These are phyloP conservation scores for Fusarium citri DNA, from an alignment of 2,329 filamentous ascomycete genomes.

Conservation along the genomic window DNA sequence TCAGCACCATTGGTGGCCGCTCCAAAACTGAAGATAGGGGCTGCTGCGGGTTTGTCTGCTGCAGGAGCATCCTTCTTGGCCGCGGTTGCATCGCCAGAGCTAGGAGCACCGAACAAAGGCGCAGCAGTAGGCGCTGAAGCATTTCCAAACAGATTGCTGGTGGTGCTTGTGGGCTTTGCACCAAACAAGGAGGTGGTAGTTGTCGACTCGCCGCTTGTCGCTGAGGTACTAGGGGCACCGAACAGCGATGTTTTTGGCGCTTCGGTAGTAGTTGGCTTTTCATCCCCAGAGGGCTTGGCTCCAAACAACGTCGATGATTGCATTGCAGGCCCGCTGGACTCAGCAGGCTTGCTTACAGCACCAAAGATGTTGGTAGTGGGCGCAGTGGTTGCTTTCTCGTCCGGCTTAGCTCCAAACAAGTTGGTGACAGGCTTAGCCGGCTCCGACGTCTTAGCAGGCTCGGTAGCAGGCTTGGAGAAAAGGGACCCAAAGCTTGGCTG, in stretches of 20 bases:
- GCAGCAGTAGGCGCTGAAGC: conserved; percentile 40
- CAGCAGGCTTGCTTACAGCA: conserved; percentile 48
- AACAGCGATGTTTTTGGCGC: conserved; percentile 49
- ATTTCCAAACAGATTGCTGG: conserved; percentile 50
- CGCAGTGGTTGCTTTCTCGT: conserved; percentile 45
- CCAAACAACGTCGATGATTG: conserved; percentile 53
- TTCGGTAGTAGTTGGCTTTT: conserved; percentile 42
- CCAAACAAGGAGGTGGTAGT: conserved; percentile 41
- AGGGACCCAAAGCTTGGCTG: conserved; percentile 49
- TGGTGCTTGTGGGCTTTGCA: conserved; percentile 41
- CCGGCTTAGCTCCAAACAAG: conserved; percentile 54
- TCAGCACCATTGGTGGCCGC: conserved; percentile 38
- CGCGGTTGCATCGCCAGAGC: conserved; percentile 26
- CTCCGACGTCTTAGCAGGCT: conserved; percentile 46
- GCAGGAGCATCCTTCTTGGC: conserved; percentile 41
- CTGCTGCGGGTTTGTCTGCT: conserved; percentile 39
- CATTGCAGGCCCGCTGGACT: conserved; percentile 44
- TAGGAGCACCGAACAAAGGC: conserved; percentile 48
- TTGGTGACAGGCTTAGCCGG: conserved; percentile 45
- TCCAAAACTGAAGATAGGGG: conserved; percentile 53
- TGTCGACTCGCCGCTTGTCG: conserved; percentile 29
- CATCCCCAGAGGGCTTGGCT: conserved; percentile 46
- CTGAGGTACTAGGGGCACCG: conserved; percentile 38
- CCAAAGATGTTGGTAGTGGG: conserved; percentile 55
- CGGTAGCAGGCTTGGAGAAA: conserved; percentile 51